These are phyloP conservation scores for Fraxinus sp. DNA, from an alignment of 305 asterid species.

Conservation along the genomic window DNA sequence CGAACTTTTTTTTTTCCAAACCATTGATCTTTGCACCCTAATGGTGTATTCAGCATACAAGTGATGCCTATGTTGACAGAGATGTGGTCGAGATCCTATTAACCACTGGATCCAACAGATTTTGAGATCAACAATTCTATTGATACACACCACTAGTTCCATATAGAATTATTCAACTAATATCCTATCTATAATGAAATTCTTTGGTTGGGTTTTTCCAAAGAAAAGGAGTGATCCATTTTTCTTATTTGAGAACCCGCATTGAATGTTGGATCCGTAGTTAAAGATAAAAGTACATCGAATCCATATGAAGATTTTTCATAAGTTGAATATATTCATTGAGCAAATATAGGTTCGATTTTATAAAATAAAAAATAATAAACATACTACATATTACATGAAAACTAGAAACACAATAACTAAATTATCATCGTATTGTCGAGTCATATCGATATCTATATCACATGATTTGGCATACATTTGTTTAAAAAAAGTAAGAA, in stretches of 20 bases:
- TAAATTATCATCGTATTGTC: neutral
- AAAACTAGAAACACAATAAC: neutral
- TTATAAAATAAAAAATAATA: no score
- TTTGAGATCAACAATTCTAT: neutral
- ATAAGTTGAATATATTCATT: neutral
- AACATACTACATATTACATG: neutral
- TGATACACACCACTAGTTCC: neutral
- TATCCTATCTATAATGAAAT: neutral
- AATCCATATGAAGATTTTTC: neutral
- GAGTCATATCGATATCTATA: neutral
- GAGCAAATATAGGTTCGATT: neutral
- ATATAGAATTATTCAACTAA: neutral
- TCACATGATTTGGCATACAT: neutral
- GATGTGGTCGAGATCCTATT: neutral
- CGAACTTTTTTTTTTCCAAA: neutral
- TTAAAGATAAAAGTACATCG: no score
- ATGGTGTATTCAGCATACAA: neutral
- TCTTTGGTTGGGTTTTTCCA: neutral
- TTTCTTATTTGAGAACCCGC: neutral
- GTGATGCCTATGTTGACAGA: neutral
- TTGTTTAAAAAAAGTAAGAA: neutral
- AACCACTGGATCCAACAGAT: neutral
- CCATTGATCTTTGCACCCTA: neutral
- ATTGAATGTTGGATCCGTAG: neutral
- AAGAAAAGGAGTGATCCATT: neutral